Evolutionary conservation across 768 basidiomycete species (phyloP).

Genomic region (Lactarius akahatsu): DNA sequence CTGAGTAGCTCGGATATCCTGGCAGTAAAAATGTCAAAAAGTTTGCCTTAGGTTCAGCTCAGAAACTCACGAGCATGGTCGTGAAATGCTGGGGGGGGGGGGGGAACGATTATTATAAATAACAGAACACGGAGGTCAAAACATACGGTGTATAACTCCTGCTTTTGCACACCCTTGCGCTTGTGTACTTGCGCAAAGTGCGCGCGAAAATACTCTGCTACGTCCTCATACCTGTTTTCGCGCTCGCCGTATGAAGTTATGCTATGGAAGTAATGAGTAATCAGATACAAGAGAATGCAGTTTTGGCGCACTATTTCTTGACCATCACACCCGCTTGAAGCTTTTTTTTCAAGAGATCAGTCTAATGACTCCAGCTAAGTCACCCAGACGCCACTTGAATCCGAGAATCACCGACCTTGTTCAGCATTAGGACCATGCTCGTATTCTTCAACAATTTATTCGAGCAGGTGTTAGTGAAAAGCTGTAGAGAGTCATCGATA

Average conservation of each 20-base stretch:
- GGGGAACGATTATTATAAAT: neutral
- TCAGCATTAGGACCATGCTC: conserved; percentile 54
- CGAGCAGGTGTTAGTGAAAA: conserved; percentile 83
- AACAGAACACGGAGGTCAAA: conserved; percentile 14
- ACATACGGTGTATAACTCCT: conserved; percentile 66
- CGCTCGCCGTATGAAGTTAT: conserved; percentile 78
- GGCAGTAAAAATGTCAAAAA: neutral
- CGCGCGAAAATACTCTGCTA: conserved; percentile 78
- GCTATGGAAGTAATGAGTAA: conserved; percentile 38
- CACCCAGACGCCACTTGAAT: conserved; percentile 29
- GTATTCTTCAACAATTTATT: conserved; percentile 72
- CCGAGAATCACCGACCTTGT: conserved; percentile 62
- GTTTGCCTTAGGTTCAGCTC: neutral
- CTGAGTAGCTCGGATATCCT: conserved; percentile 27
- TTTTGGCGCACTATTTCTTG: conserved; percentile 69
- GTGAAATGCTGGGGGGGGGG: conserved; percentile 55
- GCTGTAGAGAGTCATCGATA: conserved; percentile 85
- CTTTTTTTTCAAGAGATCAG: conserved; percentile 72
- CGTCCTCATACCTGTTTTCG: conserved; percentile 66
- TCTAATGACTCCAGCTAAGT: conserved; percentile 54
- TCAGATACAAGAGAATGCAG: neutral
- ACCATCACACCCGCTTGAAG: conserved; percentile 67
- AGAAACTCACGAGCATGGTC: conserved; percentile 56
- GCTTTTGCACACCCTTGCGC: conserved; percentile 55
- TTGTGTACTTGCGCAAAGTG: conserved; percentile 78